phyloP scores from a whole-genome alignment of 2,329 filamentous ascomycete genomes.

The Aspergillus pseudotamarii region DNA sequence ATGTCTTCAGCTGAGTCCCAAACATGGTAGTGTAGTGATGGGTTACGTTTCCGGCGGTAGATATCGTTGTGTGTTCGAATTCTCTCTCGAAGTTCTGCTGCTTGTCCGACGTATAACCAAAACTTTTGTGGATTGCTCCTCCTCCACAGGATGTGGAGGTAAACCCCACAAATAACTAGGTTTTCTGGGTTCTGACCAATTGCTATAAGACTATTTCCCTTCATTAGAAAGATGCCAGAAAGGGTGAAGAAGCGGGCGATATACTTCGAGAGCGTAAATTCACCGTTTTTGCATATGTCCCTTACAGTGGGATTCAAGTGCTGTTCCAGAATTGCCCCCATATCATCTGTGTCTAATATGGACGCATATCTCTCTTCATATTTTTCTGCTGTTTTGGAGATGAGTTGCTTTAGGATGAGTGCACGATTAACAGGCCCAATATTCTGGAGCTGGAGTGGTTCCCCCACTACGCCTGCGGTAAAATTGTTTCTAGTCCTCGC shows the following conservation, averaged over 20 bases:
- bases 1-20: slow-evolving; percentile 13
- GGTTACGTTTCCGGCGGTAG: background rate
- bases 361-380: too few species aligned
- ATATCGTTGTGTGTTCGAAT: slow-evolving; percentile 13
- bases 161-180: background rate
- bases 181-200: background rate
- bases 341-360: background rate
- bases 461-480: too few species aligned
- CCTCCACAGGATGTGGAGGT: slow-evolving; percentile 15
- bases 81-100: slow-evolving; percentile 1
- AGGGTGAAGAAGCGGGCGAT: background rate
- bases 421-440: too few species aligned
- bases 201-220: background rate
- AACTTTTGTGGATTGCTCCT: slow-evolving; percentile 3
- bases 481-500: too few species aligned
- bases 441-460: too few species aligned
- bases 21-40: slow-evolving; percentile 12
- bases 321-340: background rate
- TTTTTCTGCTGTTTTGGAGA: too few species aligned
- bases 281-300: background rate
- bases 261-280: background rate
- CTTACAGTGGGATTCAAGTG: background rate
- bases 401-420: too few species aligned
- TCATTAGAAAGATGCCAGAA: background rate
- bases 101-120: slow-evolving; percentile 18